Evolutionary conservation across 129 eudicot species (phyloP).

Genomic region (Heracleum sosnowskyi): DNA sequence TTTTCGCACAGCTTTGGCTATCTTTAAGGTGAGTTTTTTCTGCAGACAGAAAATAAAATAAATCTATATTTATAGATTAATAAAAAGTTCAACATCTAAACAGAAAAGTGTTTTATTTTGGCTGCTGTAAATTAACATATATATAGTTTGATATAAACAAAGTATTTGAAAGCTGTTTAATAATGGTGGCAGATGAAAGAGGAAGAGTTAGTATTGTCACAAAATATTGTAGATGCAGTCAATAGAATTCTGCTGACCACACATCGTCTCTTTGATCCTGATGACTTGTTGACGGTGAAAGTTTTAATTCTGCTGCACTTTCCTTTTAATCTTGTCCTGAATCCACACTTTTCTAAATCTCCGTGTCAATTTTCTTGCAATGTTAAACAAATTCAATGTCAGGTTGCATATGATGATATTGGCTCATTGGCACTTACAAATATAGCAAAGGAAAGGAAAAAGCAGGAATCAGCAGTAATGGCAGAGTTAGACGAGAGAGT

Average conservation of each 20-base stretch:
- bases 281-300: constrained; percentile 72
- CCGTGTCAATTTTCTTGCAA: neutral
- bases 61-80: neutral
- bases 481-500: constrained; percentile 86
- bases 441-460: constrained; percentile 83
- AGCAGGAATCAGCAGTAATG: constrained; percentile 93
- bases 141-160: neutral
- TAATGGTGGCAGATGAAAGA: constrained; percentile 70
- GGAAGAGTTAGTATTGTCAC: constrained; percentile 57
- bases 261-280: constrained; percentile 87
- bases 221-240: constrained; percentile 80
- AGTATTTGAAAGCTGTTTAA: neutral
- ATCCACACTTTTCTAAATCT: neutral
- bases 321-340: neutral
- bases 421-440: constrained; percentile 74
- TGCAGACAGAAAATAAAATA: neutral
- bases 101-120: neutral
- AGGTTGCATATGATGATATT: constrained; percentile 82
- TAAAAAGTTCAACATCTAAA: neutral
- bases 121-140: neutral
- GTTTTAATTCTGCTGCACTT: neutral
- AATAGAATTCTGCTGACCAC: constrained; percentile 63
- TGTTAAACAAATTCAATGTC: neutral
- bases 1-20: constrained; percentile 76
- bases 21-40: constrained; percentile 61